These are phyloP conservation scores for Annona cherimola DNA, from an alignment of 164 flowering plant genomes.

Conservation along the genomic window DNA sequence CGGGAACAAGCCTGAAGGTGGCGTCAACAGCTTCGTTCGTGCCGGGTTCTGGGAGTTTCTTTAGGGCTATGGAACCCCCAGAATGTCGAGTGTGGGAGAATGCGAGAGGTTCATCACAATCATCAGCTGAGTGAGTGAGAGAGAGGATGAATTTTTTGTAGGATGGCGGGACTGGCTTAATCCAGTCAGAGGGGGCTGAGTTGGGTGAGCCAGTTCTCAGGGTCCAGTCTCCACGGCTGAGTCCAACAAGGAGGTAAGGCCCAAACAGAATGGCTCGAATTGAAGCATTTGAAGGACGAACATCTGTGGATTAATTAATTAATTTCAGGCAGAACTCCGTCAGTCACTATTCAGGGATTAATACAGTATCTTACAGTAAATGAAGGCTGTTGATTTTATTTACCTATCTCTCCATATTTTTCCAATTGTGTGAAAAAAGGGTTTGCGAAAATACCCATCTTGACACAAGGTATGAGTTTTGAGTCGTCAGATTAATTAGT, in stretches of 20 bases:
- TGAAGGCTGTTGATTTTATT: no score
- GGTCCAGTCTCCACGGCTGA: conserved; percentile 47
- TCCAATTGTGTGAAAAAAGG: no score
- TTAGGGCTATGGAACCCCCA: conserved; percentile 35
- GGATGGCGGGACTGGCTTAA: conserved; percentile 49
- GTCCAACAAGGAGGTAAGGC: conserved; percentile 78
- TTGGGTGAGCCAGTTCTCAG: conserved; percentile 29
- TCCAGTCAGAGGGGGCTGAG: conserved; percentile 46
- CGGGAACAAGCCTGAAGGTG: conserved; percentile 61
- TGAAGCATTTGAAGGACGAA: conserved; percentile 56
- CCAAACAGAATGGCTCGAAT: conserved; percentile 78
- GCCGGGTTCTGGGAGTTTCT: conserved; percentile 42
- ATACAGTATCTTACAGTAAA: no score
- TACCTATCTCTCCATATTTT: no score
- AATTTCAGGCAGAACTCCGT: neutral
- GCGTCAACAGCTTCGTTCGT: conserved; percentile 43
- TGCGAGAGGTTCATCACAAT: conserved; percentile 29
- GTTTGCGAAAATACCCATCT: no score
- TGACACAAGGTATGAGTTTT: no score
- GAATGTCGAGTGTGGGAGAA: conserved; percentile 21
- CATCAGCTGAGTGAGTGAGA: conserved; percentile 36
- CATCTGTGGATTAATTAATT: conserved; percentile 44
- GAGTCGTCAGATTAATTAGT: no score
- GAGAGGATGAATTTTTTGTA: conserved; percentile 52
- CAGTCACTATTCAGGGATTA: no score